phyloP scores from a whole-genome alignment of 1,284 basidiomycete genomes.

The Boletellus deceptivus region DNA sequence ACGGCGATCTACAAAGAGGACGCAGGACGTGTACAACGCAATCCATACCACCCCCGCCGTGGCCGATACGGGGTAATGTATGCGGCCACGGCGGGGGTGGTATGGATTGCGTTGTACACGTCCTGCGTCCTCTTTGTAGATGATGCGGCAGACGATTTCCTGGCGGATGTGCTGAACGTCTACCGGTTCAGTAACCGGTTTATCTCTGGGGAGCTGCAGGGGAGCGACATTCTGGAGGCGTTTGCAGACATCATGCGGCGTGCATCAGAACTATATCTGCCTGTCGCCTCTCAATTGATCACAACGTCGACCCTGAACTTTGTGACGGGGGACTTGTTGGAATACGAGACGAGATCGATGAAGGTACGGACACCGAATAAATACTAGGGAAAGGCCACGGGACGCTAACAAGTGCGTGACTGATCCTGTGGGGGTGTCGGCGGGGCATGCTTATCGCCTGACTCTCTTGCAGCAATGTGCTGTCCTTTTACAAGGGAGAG shows the following conservation, averaged over 20 bases:
- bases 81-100: constrained; percentile 10
- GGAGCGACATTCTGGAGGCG: constrained; percentile 22
- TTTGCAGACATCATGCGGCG: constrained; percentile 29
- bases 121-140: constrained; percentile 31
- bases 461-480: constrained; percentile 33
- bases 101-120: constrained; percentile 34
- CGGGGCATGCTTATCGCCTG: too few species aligned
- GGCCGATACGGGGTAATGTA: constrained; percentile 23
- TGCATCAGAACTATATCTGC: constrained; percentile 14
- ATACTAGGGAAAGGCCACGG: neutral
- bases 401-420: neutral
- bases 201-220: constrained; percentile 20
- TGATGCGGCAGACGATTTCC: constrained; percentile 19
- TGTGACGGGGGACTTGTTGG: constrained; percentile 29
- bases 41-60: too few species aligned
- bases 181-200: constrained; percentile 31
- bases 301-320: constrained; percentile 27
- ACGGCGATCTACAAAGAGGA: too few species aligned
- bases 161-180: constrained; percentile 18
- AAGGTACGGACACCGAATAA: constrained; percentile 1
- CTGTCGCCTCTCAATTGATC: constrained; percentile 28
- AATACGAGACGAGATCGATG: constrained; percentile 29
- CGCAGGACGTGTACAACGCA: too few species aligned
- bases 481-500: constrained; percentile 46
- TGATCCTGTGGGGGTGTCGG: too few species aligned